Evolutionary conservation across 768 basidiomycete species (phyloP).

Genomic region (Tricholoma hemisulphureum): DNA sequence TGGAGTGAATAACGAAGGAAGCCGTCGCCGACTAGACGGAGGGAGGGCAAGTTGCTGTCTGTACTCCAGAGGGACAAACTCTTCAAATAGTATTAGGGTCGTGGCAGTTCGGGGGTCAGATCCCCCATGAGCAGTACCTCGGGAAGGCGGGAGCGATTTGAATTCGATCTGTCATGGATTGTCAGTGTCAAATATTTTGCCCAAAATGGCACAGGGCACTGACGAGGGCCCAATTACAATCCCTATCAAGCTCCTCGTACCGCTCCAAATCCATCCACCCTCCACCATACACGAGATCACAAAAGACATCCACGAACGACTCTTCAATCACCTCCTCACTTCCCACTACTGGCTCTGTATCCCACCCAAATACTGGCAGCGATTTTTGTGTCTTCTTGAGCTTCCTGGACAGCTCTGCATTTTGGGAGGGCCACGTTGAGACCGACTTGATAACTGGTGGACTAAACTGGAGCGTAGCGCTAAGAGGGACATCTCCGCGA

Average conservation of each 20-base stretch:
- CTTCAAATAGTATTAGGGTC: conserved; percentile 84
- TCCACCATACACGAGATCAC: conserved; percentile 75
- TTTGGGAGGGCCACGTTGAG: conserved; percentile 70
- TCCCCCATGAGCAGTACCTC: conserved; percentile 33
- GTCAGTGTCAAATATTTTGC: conserved; percentile 1
- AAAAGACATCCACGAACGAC: conserved; percentile 84
- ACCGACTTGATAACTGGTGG: conserved; percentile 48
- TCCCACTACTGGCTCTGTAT: conserved; percentile 80
- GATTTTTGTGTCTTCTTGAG: conserved; percentile 81
- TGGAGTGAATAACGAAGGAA: conserved; percentile 68
- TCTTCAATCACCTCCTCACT: conserved; percentile 84
- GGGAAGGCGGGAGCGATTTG: conserved; percentile 62
- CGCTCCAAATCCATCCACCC: conserved; percentile 83
- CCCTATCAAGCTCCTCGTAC: conserved; percentile 72
- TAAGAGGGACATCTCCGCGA: conserved; percentile 72
- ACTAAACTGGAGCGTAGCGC: conserved; percentile 80
- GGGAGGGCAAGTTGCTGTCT: conserved; percentile 68
- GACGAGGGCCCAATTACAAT: conserved; percentile 93
- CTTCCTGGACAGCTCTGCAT: conserved; percentile 70
- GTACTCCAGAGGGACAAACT: conserved; percentile 89
- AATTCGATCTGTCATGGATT: conserved; percentile 67
- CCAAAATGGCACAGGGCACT: conserved; percentile 24
- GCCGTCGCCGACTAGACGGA: conserved; percentile 50
- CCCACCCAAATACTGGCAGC: conserved; percentile 88
- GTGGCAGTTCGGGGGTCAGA: conserved; percentile 71